A percentile compares a stretch with the other conserved stretches of the same genome.
phyloP scores from a whole-genome alignment of 2,329 filamentous ascomycete species.

The Botrytis cinerea region DNA sequence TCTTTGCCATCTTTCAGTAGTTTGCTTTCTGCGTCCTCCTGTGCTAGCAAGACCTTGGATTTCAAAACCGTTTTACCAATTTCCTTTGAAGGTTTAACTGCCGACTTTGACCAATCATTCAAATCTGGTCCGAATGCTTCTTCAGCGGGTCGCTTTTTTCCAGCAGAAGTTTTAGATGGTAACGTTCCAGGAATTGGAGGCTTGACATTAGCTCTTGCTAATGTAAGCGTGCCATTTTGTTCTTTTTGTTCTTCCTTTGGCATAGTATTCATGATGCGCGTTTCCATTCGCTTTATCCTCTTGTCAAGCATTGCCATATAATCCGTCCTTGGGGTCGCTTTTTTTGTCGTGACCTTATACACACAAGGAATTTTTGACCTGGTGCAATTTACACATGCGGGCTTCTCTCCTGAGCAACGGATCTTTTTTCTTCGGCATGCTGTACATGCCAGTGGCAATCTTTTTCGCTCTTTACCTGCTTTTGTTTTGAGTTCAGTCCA shows the following conservation, averaged over 20 bases:
- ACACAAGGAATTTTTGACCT: conserved; percentile 92
- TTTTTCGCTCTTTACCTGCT: conserved; percentile 93
- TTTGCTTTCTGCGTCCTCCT: conserved; percentile 72
- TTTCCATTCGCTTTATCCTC: conserved; percentile 93
- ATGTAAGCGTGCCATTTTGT: conserved; percentile 60
- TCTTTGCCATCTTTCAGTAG: conserved; percentile 81
- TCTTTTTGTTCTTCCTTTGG: conserved; percentile 83
- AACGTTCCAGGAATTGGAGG: conserved; percentile 65
- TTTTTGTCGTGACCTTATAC: conserved; percentile 94
- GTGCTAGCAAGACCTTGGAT: conserved; percentile 56
- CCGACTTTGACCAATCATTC: conserved; percentile 74
- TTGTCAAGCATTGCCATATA: conserved; percentile 99
- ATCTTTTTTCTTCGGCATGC: conserved; percentile 97
- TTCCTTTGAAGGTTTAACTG: conserved; percentile 52
- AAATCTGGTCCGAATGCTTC: conserved; percentile 84
- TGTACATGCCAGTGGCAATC: conserved; percentile 90
- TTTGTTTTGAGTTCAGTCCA: conserved; percentile 88
- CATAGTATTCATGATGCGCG: conserved; percentile 92
- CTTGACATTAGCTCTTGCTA: conserved; percentile 82
- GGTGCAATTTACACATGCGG: conserved; percentile 93
- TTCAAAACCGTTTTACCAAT: conserved; percentile 43
- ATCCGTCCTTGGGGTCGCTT: conserved; percentile 90
- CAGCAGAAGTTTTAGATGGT: conserved; percentile 52
- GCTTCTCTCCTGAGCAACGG: conserved; percentile 94
- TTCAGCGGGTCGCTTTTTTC: conserved; percentile 80